Evolutionary conservation across 495 filamentous ascomycete genomes (phyloP), one percentile per base, ranked within the genome.

Genomic region (Podospora pseudopauciseta): DNA sequence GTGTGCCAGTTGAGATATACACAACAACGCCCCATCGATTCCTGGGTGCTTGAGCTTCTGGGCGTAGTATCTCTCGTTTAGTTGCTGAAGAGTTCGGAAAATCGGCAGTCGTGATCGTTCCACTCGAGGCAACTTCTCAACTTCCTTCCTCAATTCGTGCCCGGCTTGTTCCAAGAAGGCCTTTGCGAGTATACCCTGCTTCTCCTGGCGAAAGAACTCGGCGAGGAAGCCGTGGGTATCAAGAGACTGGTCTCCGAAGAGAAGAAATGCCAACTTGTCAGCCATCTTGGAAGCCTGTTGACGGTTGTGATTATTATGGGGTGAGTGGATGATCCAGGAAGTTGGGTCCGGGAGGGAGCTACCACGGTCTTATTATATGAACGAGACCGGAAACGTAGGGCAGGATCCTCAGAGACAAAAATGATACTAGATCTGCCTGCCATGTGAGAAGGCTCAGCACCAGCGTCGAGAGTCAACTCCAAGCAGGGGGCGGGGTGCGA

Each of bases 161-260:
- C 82, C 83, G 44, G 80, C 83, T 71, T 84, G 85, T 65, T 89
- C 85, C 63, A 93, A 80, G 73, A 93, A 92, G 30, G 86, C 86
- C 58, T 79, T 83, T 20, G 91, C 77, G 16, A 91, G 78, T 26
- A 88, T 80, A 73, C 91, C 88, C 68, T 87, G 86, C 72, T 88
- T 89, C 63, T 84, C 82, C 67, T 87, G 83, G 69, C 76, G 79
- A 69, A 74, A 89, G 71, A 77, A 91, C 69, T 81, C 83, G 81
- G 82, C 84, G 70, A 94, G 80, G 63, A 90, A 87, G 60, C 83
- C 81, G 70, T 89, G 87, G 64, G 89, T 88, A 74, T 91, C 88
- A 71, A 88, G 83, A 30, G 90, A 92, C 82, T 93, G 90, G 77
- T 95, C 91, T 81, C 91, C 92, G 76, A 93, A 92, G 72, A 91